A percentile compares a stretch with the other conserved stretches of the same genome.
phyloP scores from a whole-genome alignment of 768 basidiomycete species.

The Podaxis sp. region DNA sequence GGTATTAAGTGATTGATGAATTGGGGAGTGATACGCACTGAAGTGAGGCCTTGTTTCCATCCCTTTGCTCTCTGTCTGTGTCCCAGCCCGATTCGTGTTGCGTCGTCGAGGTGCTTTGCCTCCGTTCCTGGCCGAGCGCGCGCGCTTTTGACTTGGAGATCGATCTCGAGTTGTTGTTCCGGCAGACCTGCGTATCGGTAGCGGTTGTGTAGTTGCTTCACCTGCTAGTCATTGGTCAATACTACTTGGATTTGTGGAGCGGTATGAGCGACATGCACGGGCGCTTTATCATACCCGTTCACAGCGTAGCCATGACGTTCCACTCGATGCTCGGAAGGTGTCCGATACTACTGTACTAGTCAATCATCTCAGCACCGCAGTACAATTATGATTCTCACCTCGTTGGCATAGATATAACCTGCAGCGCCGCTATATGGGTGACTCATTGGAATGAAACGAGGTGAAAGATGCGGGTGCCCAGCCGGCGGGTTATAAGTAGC shows the following conservation, averaged over 20 bases:
- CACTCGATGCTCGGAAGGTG: neutral
- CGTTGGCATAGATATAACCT: constrained; percentile 34
- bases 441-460: constrained; percentile 19
- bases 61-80: neutral
- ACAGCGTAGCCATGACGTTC: neutral
- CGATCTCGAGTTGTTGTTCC: neutral
- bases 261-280: neutral
- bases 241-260: neutral
- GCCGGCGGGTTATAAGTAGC: neutral
- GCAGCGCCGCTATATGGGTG: constrained; percentile 35
- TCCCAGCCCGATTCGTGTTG: neutral
- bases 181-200: neutral
- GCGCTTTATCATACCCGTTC: neutral
- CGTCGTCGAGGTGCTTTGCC: neutral
- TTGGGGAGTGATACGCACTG: neutral
- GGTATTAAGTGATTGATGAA: neutral
- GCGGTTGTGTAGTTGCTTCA: neutral
- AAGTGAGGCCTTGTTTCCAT: neutral
- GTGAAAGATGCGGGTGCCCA: neutral
- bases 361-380: neutral
- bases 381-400: constrained; percentile 18
- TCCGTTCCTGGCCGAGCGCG: neutral
- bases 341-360: neutral
- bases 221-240: neutral
- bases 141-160: neutral